A percentile compares a stretch with the other conserved stretches of the same genome.
phyloP scores from a whole-genome alignment of 345 rosid species.

The Salix exigua region DNA sequence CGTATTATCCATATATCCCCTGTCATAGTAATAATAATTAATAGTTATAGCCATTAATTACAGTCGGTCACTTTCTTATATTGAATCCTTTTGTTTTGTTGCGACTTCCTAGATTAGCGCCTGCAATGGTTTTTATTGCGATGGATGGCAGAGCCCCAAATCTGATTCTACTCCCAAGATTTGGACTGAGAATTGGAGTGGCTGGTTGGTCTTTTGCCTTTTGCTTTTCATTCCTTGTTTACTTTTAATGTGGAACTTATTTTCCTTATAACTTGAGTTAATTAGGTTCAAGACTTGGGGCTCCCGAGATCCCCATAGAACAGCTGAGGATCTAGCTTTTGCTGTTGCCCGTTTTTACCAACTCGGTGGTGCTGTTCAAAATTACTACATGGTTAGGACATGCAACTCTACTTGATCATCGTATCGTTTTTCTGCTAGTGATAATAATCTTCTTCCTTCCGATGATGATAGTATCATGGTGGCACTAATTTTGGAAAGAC shows the following conservation, averaged over 20 bases:
- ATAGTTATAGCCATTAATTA: no score
- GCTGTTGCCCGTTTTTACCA: slow-evolving; percentile 19
- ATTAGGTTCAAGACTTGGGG: slow-evolving; percentile 17
- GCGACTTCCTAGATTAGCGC: slow-evolving; percentile 2
- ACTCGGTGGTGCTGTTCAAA: slow-evolving; percentile 8
- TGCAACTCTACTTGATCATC: not conserved
- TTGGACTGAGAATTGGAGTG: slow-evolving; percentile 10
- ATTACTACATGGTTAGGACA: slow-evolving; percentile 14
- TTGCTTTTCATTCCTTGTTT: not conserved
- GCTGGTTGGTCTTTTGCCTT: slow-evolving; percentile 1
- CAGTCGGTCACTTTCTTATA: no score
- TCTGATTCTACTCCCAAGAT: no score
- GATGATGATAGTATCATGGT: slow-evolving; percentile 10
- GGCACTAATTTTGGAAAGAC: slow-evolving; percentile 16
- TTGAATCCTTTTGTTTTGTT: not conserved
- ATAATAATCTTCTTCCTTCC: no score
- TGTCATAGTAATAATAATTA: no score
- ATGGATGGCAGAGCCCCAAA: not conserved
- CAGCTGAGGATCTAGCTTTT: slow-evolving; percentile 19
- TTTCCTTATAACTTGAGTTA: not conserved
- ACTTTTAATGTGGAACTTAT: no score
- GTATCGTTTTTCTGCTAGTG: no score
- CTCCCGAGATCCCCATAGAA: slow-evolving; percentile 6
- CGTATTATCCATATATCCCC: not conserved
- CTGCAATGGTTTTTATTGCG: slow-evolving; percentile 20